Evolutionary conservation across 805 yeast species (phyloP).

Genomic region (Suhomyces emberorum): DNA sequence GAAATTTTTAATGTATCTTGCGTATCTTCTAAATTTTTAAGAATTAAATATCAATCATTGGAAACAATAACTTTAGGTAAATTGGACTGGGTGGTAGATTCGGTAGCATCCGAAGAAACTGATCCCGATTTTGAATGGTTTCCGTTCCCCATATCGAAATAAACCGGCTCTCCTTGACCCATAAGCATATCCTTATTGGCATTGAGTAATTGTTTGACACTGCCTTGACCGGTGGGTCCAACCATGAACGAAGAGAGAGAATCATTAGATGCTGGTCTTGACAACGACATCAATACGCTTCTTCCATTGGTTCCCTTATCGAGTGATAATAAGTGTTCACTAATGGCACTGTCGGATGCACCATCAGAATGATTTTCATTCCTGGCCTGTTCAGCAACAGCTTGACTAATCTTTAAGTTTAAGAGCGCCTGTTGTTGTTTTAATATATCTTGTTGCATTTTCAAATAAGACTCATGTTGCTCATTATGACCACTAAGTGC

Average conservation of each 20-base stretch:
- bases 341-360: too few species aligned
- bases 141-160: background rate
- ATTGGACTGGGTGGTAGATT: background rate
- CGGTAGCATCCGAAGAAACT: background rate
- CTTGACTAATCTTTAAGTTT: conserved; percentile 10
- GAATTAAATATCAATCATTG: conserved; percentile 1
- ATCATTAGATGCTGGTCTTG: conserved; percentile 7
- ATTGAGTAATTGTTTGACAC: conserved; percentile 7
- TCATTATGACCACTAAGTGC: conserved; percentile 12
- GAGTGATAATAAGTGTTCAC: too few species aligned
- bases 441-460: conserved; percentile 36
- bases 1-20: too few species aligned
- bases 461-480: conserved; percentile 36
- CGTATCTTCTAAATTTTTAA: too few species aligned
- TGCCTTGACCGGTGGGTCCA: conserved; percentile 1
- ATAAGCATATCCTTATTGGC: conserved; percentile 6
- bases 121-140: background rate
- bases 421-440: conserved; percentile 35
- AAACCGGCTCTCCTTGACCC: conserved; percentile 1
- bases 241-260: conserved; percentile 9
- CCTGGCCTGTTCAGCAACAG: background rate
- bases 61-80: conserved; percentile 10
- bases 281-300: conserved; percentile 1
- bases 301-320: background rate
- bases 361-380: too few species aligned